These are phyloP conservation scores for Penicillium coffeae DNA, from an alignment of 495 filamentous ascomycete species.

Conservation along the genomic window DNA sequence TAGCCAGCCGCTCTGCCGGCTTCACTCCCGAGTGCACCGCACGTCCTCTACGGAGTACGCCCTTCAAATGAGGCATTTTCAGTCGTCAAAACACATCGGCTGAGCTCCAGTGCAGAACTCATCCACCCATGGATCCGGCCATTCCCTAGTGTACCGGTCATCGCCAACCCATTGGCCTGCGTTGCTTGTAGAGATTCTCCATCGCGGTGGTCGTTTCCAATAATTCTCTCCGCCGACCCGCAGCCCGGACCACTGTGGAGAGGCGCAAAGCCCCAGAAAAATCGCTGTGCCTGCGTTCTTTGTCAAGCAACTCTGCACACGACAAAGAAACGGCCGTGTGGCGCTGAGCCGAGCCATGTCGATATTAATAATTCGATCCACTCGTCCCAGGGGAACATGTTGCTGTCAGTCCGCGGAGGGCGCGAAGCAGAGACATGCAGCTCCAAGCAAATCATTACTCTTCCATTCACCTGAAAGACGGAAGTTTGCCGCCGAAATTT, in stretches of 20 bases:
- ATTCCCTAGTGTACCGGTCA: slow-evolving; percentile 1
- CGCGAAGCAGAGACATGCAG: not conserved
- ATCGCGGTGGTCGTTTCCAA: not conserved
- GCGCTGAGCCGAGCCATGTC: slow-evolving; percentile 7
- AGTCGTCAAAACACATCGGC: not conserved
- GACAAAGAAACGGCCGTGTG: slow-evolving; percentile 13
- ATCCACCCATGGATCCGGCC: slow-evolving; percentile 2
- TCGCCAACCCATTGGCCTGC: not conserved
- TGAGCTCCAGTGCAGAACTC: not conserved
- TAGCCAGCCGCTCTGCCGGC: too few relatives aligned
- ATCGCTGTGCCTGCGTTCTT: not conserved
- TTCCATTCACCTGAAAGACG: not conserved
- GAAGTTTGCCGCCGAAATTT: not conserved
- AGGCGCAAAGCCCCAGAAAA: not conserved
- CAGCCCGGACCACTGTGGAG: not conserved
- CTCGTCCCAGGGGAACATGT: not conserved
- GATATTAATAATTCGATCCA: slow-evolving; percentile 12
- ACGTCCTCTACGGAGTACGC: too few relatives aligned
- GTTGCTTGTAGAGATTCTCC: not conserved
- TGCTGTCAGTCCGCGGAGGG: not conserved
- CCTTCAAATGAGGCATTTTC: slow-evolving; percentile 2
- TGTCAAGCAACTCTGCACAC: slow-evolving; percentile 6
- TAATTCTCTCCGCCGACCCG: not conserved
- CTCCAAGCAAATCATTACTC: not conserved
- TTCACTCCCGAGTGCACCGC: too few relatives aligned